Base-by-base conservation (phyloP, 257 asterid genomes). In the Paulownia fortunei region DNA sequence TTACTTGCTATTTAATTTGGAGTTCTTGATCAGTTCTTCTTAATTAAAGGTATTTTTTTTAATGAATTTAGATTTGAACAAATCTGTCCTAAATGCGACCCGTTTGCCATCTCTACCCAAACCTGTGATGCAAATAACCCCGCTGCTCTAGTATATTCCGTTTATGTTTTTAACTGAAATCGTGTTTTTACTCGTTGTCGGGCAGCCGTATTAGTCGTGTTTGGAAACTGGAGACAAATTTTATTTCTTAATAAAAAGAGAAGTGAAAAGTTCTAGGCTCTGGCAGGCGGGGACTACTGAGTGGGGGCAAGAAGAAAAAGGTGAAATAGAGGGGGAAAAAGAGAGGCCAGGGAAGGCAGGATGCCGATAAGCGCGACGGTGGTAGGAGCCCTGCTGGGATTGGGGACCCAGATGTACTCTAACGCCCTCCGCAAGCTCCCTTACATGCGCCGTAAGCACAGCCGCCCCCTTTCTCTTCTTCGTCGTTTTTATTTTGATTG, bases 401-500 rank as follows among this genome's bases (percentile, higher is more conserved):
- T 93, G 80, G 87, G 95, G 55, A 93, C 98, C 73, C 98, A 96
- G 89, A 84, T 96, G 98, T 93, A 93, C 89, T 96, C 99, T 41
- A 96, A 96, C 73, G 98, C 98, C 80, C 97, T 96, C 49, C 94
- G 99, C 56, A 96, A 96, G 84, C 99, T 96, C 59, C 99, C 99
- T 49, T 89, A 92, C 88, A 93, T 93, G 99, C 98, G 98, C 90
- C 99, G 99, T 96, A 79, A 79, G 81, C 61, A 1, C 19, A 42
- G 32, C 54, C 56, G 16, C 34, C 67, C 21, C 19, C 18, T 42
- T 19, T 69, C 7, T 49, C 7, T 21, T 49, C 46, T 36, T 55
- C 36, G 37, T 30, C 32, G 21, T 1, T 2, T 69, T 42, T 56
- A 4, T 42, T 56, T 12, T 44, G 46, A 15, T 51, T 1, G 34